Conservation (phyloP, 352 stramenopile genomes). For the Phytopythium vexans region DNA sequence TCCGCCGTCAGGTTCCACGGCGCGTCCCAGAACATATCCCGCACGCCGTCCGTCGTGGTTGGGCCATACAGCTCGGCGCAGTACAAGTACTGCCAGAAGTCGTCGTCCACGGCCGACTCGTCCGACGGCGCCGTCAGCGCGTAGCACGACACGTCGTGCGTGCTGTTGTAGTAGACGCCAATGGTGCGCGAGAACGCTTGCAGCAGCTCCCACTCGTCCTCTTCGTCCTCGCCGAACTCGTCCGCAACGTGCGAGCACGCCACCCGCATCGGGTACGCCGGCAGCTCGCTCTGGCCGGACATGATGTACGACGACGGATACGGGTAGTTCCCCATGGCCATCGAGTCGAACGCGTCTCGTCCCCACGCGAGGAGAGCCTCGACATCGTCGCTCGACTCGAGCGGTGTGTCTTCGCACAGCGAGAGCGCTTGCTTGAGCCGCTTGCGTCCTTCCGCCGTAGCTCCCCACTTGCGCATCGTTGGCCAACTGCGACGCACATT, state of each 20-base stretch:
- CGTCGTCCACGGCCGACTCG: slow-evolving; percentile 23
- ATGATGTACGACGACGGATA: slow-evolving; percentile 91
- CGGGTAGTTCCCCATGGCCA: slow-evolving; percentile 94
- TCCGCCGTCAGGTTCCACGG: slow-evolving; percentile 42
- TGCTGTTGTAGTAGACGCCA: slow-evolving; percentile 66
- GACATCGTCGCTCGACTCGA: slow-evolving; percentile 28
- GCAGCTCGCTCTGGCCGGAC: slow-evolving; percentile 61
- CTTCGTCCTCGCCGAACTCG: slow-evolving; percentile 17
- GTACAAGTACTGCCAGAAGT: slow-evolving; percentile 58
- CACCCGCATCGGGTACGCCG: slow-evolving; percentile 79
- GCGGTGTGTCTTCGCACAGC: slow-evolving; percentile 20
- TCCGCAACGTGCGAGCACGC: slow-evolving; percentile 59
- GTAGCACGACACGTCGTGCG: slow-evolving; percentile 34
- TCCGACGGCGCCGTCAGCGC: slow-evolving; percentile 29
- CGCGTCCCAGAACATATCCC: slow-evolving; percentile 74
- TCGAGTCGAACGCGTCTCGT: slow-evolving; percentile 69
- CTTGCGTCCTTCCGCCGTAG: slow-evolving; percentile 22
- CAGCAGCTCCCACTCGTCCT: slow-evolving; percentile 23
- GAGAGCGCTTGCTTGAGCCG: slow-evolving; percentile 16
- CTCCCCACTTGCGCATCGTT: slow-evolving; percentile 20
- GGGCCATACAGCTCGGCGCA: slow-evolving; percentile 59
- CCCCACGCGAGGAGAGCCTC: slow-evolving; percentile 38
- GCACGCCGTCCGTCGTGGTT: slow-evolving; percentile 31
- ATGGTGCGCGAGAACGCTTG: slow-evolving; percentile 27
- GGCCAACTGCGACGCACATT: slow-evolving; percentile 50